These are phyloP conservation scores for Sugiyamaella marilandica DNA, from an alignment of 805 yeast genomes.

Conservation along the genomic window DNA sequence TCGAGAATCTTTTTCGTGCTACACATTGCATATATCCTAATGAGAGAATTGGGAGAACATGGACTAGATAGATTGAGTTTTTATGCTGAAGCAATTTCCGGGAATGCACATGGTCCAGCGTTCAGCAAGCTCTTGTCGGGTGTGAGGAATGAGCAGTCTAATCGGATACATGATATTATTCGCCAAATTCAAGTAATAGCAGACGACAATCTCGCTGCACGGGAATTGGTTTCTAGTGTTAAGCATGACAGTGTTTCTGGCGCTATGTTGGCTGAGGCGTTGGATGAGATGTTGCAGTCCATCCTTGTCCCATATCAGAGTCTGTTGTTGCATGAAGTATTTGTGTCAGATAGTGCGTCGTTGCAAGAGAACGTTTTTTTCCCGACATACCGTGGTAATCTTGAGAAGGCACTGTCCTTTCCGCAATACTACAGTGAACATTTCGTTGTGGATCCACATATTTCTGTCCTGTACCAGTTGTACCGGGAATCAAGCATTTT, in stretches of 20 bases:
- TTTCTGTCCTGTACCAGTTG: slow-evolving; percentile 56
- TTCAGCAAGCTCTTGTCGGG: background rate
- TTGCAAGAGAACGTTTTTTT: slow-evolving; percentile 37
- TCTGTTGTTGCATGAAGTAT: slow-evolving; percentile 39
- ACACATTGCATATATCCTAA: slow-evolving; percentile 1
- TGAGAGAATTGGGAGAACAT: background rate
- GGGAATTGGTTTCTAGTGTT: background rate
- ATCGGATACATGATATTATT: background rate
- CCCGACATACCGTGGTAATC: slow-evolving; percentile 41
- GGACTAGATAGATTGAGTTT: background rate
- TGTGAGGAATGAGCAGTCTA: background rate
- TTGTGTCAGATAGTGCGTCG: slow-evolving; percentile 35
- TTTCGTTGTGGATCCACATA: slow-evolving; percentile 40
- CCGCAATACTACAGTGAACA: slow-evolving; percentile 33
- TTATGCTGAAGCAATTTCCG: slow-evolving; percentile 2
- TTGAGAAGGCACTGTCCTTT: slow-evolving; percentile 40
- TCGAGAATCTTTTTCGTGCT: slow-evolving; percentile 1
- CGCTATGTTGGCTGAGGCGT: background rate
- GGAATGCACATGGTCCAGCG: background rate
- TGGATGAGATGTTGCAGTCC: background rate
- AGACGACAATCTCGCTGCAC: background rate
- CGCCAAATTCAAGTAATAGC: background rate
- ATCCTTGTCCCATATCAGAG: slow-evolving; percentile 10
- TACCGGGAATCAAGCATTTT: slow-evolving; percentile 74
- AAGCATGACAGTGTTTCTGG: background rate